Percentiles rank a stretch among this genome's conserved stretches.
Conservation (phyloP, 1,284 basidiomycete genomes). For the Pyrrhoderma noxium region DNA sequence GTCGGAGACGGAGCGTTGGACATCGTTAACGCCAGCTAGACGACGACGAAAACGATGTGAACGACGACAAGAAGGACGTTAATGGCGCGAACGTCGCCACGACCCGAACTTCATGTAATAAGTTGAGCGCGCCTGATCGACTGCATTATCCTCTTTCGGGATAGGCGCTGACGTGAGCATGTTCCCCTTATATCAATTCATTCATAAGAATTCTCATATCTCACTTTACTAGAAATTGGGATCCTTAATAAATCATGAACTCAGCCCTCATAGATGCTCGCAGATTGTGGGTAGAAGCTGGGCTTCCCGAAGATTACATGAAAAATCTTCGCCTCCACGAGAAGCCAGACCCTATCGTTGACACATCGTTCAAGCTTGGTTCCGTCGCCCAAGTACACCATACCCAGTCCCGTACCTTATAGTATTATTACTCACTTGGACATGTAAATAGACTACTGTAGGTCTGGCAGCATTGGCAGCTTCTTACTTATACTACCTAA, state of each 20-base stretch:
- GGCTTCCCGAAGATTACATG: slow-evolving; percentile 32
- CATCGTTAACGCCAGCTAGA: background rate
- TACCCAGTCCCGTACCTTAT: background rate
- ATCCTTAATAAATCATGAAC: background rate
- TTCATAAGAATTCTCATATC: too few relatives aligned
- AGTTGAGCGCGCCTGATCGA: background rate
- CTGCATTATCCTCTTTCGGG: background rate
- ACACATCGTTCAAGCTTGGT: slow-evolving; percentile 46
- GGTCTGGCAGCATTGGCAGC: slow-evolving; percentile 49
- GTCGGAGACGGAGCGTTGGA: slow-evolving; percentile 9
- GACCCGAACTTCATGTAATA: background rate
- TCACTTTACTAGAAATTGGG: too few relatives aligned
- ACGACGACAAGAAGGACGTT: background rate
- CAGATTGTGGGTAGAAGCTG: slow-evolving; percentile 33
- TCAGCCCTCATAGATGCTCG: background rate
- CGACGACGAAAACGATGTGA: background rate
- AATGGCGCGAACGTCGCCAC: background rate
- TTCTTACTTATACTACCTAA: slow-evolving; percentile 41
- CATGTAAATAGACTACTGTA: slow-evolving; percentile 36
- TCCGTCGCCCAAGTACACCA: slow-evolving; percentile 38
- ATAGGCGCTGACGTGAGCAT: background rate
- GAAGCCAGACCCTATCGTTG: slow-evolving; percentile 35
- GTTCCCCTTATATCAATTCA: too few relatives aligned
- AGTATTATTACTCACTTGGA: background rate
- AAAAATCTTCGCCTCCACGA: slow-evolving; percentile 31